phyloP scores from a whole-genome alignment of 1,284 basidiomycete species.

The Entoloma clypeatum region DNA sequence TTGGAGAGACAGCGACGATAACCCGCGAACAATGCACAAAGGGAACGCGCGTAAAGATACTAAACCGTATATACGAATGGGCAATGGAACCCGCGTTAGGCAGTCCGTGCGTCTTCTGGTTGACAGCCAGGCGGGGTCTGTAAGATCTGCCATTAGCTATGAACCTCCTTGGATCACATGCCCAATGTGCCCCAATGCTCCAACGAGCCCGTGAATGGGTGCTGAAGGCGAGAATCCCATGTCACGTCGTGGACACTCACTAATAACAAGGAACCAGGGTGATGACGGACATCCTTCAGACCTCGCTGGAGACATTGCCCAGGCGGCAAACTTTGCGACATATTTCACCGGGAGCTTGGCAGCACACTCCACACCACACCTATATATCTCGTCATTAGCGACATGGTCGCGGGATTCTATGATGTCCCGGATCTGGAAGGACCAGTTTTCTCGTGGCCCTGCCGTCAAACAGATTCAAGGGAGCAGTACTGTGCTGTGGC shows the following conservation, averaged over 20 bases:
- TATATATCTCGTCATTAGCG: conserved; percentile 13
- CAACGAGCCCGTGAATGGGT: conserved; percentile 13
- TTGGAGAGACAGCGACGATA: too few species aligned
- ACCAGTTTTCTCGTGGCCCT: not conserved
- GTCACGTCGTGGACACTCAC: not conserved
- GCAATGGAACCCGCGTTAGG: too few species aligned
- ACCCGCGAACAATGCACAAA: too few species aligned
- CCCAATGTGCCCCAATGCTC: conserved; percentile 16
- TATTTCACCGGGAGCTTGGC: conserved; percentile 19
- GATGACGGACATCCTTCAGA: not conserved
- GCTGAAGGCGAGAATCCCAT: conserved; percentile 8
- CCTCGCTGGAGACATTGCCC: conserved; percentile 11
- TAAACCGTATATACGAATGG: too few species aligned
- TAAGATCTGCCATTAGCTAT: too few species aligned
- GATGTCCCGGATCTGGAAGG: not conserved
- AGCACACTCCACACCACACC: conserved; percentile 15
- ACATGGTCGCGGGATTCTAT: not conserved
- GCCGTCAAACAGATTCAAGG: not conserved
- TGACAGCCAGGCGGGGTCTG: too few species aligned
- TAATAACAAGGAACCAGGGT: conserved; percentile 4
- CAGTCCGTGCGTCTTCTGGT: too few species aligned
- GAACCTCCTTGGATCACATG: conserved; percentile 4
- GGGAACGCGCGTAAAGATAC: too few species aligned
- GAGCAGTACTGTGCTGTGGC: not conserved
- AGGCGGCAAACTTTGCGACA: conserved; percentile 17